Evolutionary conservation across 768 basidiomycete genomes (phyloP), one percentile per base, ranked within the genome.

Genomic region (Xerocomellus amylosporus): DNA sequence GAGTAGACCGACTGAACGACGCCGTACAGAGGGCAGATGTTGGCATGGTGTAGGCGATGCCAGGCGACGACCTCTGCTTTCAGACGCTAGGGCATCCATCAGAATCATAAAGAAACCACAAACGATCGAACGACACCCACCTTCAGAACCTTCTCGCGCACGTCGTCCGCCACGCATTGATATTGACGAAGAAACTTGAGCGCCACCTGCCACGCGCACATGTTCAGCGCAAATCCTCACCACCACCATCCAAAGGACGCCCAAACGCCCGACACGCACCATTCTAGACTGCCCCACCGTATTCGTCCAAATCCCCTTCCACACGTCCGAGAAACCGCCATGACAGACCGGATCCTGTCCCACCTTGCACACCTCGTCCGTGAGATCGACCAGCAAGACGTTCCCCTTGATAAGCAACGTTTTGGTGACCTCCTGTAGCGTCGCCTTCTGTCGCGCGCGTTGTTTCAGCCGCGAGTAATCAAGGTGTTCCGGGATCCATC

Each of bases 311-410:
- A 64, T 57, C 0, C 80, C 84, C 64, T 81, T 80, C 82, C 82
- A 85, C 5, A 85, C 80, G 62, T 84, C 84, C 30, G 81, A 77
- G 52, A 84, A 85, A 6, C 79, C 75, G 1, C 84, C 84, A 65
- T 79, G 76, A 26, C 73, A 79, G 34, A 81, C 75, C 0, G 82
- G 74, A 54, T 75, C 69, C 43, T 74, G 70, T 2, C 81, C 82
- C 17, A 79, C 64, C 51, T 70, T 73, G 50, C 64, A 68, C 12
- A 85, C 76, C 52, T 81, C 79, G 56, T 83, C 83, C 31, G 82
- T 83, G 45, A 85, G 64, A 58, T 85, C 82, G 39, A 77, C 74
- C 53, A 84, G 59, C 14, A 78, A 61, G 41, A 81, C 64, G 40
- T 74, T 73, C 6, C 77, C 80, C 58, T 79, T 80, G 49, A 85